Conservation (phyloP, 176 grass and related monocot genomes). For the Cenchrus americanus region DNA sequence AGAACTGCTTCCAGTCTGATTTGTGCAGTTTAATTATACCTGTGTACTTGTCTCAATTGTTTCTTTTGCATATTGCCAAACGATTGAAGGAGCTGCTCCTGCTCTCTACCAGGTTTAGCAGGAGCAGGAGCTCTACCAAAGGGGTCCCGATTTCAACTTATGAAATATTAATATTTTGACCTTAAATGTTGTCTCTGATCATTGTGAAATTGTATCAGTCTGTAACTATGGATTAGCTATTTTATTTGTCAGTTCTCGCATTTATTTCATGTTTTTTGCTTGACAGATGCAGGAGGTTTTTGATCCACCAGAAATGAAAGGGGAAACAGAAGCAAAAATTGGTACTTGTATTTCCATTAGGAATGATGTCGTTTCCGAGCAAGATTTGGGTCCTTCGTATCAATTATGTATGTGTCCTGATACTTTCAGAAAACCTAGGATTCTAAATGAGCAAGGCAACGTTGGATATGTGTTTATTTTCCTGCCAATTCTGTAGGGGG, state of each 20-base stretch:
- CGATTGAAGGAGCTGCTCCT: background rate
- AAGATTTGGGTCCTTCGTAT: background rate
- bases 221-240: background rate
- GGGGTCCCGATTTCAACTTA: background rate
- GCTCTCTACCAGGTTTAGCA: background rate
- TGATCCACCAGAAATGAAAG: conserved; percentile 30
- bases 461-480: background rate
- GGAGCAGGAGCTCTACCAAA: background rate
- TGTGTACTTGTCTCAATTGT: background rate
- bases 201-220: background rate
- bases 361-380: conserved; percentile 6
- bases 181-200: background rate
- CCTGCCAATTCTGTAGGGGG: conserved; percentile 38
- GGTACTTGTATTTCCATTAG: too few relatives aligned
- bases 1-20: background rate
- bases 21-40: background rate
- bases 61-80: background rate
- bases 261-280: background rate
- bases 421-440: background rate
- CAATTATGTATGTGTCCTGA: conserved; percentile 17
- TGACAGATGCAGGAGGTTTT: conserved; percentile 54
- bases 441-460: background rate
- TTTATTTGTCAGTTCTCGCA: conserved; percentile 7
- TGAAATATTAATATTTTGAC: background rate
- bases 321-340: conserved; percentile 9